Evolutionary conservation across 768 basidiomycete species (phyloP), one percentile per base, ranked within the genome.

Genomic region (Boletus pseudopeckii): DNA sequence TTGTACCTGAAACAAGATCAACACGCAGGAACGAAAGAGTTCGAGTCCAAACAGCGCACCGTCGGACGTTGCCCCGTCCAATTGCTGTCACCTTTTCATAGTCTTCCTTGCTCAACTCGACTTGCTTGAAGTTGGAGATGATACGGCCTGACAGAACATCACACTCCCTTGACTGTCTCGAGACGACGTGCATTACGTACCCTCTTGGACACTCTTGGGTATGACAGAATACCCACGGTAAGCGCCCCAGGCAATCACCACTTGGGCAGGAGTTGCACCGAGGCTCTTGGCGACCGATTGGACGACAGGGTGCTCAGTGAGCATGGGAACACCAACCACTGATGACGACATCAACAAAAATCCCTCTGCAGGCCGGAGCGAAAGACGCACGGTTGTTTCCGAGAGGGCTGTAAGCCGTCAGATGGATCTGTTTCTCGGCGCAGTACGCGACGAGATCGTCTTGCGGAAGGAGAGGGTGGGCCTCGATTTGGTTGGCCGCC

Each of bases 211-310:
- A 51, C 82, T 84, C 79, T 94, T 93, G 17, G 92, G 92, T 62
- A 93, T 90, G 56, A 93, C 86, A 9, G 84, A 84, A 69, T 84
- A 86, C 13, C 90, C 92, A 39, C 90, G 80, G 60, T 84, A 67
- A 36, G 72, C 80, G 13, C 83, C 86, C 90, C 90, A 95, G 0
- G 90, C 88, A 55, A 96, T 73, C 50, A 94, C 77, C 36, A 94
- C 86, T 69, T 94, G 89, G 0, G 90, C 92, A 3, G 89, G 74
- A 1, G 86, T 85, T 5, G 83, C 86, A 33, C 74, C 73, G 34
- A 86, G 76, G 62, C 75, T 77, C 55, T 81, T 69, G 20, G 90
- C 90, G 44, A 92, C 77, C 50, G 79, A 78, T 43, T 76, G 62
- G 24, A 94, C 79, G 43, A 73, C 74, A 5, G 81, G 69, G 66